Evolutionary conservation across 1,139 yeast species (phyloP).

Genomic region (Sugiyamaella paludigena): DNA sequence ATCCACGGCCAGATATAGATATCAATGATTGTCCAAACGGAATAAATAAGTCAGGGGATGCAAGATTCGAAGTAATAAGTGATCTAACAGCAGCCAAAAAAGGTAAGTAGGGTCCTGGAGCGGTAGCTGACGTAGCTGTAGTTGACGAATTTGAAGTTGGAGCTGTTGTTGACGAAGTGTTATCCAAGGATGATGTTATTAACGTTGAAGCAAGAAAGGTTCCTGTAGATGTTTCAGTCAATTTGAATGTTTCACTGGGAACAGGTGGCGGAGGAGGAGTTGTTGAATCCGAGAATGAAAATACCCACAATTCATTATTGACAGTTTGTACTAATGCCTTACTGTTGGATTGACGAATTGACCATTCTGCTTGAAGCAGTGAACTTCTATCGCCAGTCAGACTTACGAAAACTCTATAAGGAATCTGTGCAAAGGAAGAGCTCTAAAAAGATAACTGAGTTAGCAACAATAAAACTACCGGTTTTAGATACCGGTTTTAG

Average conservation of each 20-base stretch:
- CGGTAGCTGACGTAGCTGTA: slow-evolving; percentile 33
- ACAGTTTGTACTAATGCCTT: slow-evolving; percentile 55
- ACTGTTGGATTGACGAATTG: slow-evolving; percentile 52
- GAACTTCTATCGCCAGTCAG: slow-evolving; percentile 35
- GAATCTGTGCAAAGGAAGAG: slow-evolving; percentile 29
- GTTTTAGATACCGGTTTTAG: neutral
- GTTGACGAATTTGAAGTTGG: slow-evolving; percentile 2
- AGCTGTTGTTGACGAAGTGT: neutral
- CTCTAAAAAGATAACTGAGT: slow-evolving; percentile 22
- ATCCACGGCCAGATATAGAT: slow-evolving; percentile 22
- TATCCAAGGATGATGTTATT: slow-evolving; percentile 25
- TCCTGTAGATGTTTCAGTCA: slow-evolving; percentile 40
- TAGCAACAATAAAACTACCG: neutral
- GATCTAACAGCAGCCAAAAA: slow-evolving; percentile 61
- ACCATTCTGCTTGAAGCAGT: slow-evolving; percentile 59
- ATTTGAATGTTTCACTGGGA: slow-evolving; percentile 33
- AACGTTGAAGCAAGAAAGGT: slow-evolving; percentile 38
- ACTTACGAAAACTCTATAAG: slow-evolving; percentile 39
- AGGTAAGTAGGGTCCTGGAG: slow-evolving; percentile 49
- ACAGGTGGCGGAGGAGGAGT: slow-evolving; percentile 37
- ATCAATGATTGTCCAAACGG: slow-evolving; percentile 28
- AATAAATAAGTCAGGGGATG: slow-evolving; percentile 52
- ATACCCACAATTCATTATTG: slow-evolving; percentile 62
- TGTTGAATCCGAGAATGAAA: slow-evolving; percentile 42
- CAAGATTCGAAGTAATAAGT: slow-evolving; percentile 47